phyloP scores from a whole-genome alignment of 805 yeast genomes.

The Komagataella pastoris region DNA sequence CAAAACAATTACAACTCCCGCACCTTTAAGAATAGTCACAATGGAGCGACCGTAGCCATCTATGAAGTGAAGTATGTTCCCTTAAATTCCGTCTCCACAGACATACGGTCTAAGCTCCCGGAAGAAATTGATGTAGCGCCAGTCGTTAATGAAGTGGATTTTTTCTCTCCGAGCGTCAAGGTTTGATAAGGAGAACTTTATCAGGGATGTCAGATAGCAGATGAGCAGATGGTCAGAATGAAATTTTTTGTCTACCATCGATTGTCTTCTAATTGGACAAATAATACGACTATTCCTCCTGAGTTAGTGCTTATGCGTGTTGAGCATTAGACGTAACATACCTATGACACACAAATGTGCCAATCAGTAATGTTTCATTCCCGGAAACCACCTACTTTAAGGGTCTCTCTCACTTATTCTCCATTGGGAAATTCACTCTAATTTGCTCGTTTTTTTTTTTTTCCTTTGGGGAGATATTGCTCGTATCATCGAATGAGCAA shows the following conservation, averaged over 20 bases:
- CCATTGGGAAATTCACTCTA: not conserved
- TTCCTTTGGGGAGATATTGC: not conserved
- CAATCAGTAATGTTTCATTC: not conserved
- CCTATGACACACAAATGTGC: not conserved
- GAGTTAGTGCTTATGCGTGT: not conserved
- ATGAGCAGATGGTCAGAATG: not conserved
- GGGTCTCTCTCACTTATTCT: not conserved
- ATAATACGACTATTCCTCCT: not conserved
- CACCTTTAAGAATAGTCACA: slow-evolving; percentile 57
- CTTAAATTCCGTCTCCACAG: not conserved
- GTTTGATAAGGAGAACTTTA: not conserved
- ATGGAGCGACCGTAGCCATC: slow-evolving; percentile 65
- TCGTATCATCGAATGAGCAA: not conserved
- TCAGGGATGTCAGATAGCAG: not conserved
- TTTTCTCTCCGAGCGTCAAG: not conserved
- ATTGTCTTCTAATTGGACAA: not conserved
- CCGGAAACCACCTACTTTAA: not conserved
- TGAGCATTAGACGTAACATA: not conserved
- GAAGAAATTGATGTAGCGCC: not conserved
- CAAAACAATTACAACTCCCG: slow-evolving; percentile 66
- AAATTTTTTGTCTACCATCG: not conserved
- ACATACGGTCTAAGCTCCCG: not conserved
- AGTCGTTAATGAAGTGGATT: not conserved
- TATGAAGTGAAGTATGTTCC: slow-evolving; percentile 31
- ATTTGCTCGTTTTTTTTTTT: not conserved